Base-by-base conservation (phyloP, 345 rosid species). In the Syzygium grande region DNA sequence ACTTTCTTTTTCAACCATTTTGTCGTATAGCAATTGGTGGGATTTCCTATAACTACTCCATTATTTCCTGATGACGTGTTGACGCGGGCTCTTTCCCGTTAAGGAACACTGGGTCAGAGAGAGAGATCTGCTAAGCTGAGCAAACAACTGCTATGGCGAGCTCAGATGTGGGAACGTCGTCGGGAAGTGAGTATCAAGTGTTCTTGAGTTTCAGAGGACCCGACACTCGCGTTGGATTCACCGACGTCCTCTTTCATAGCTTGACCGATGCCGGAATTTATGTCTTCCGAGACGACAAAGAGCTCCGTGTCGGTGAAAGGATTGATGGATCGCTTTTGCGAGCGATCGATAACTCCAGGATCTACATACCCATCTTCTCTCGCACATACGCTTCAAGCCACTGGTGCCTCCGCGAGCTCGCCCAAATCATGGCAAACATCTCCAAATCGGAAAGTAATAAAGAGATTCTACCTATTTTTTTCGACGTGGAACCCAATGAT, bases 51-150 rank as follows among this genome's bases (percentile, higher is more conserved):
- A 14, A 61, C 38, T n/a, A n/a, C 73, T n/a, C 16, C 8, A n/a
- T 3, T n/a, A 17, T 53, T 77, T 88, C 85, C 63, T 25, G 15
- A 0, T 0, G 55, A 4, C 4, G 9, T 8, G 4, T 54, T 21
- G 58, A 54, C 10, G 25, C 23, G 25, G 58, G 10, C 3, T 55
- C 11, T 55, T 21, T 9, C 23, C 22, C 22, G 11, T 22, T 22
- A 22, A 22, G 58, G 58, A 22, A 54, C 58, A 54, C 21, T 1
- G 4, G 58, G 22, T 3, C 10, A 7, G 10, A 54, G 58, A 22
- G 25, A 55, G 23, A 55, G 58, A 55, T 63, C 41, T 29, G 41
- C 41, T 63, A 63, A 63, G 17, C 77, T 8, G 1, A 63, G 41
- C 21, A n/a, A 63, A n/a, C 11, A 8, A 34, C 17, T 63, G 41